Evolutionary conservation across 2,329 filamentous ascomycete genomes (phyloP), one percentile per base, ranked within the genome.

Genomic region (Escovopsis weberi): DNA sequence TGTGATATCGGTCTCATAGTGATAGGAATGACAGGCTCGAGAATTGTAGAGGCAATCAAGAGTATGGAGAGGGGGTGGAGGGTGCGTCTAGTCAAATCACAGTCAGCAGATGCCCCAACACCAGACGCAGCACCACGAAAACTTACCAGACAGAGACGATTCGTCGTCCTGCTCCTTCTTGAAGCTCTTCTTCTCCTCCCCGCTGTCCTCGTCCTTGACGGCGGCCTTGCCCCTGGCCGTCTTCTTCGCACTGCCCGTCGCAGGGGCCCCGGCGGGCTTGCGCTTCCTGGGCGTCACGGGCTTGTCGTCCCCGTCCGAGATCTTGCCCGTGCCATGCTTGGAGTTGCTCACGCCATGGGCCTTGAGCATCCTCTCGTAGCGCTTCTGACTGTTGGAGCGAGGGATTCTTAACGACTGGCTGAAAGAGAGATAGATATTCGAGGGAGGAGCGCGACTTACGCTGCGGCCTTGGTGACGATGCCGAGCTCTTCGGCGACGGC

Each of bases 291-390:
- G 55, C 9, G 53, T 53, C 3, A 39, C 38, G 12, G 50, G 44
- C 10, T 19, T 30, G 3, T 46, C 45, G 12, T 40, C 44, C 9
- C 42, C 42, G 8, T 46, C 46, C 34, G 15, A 19, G 5, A 30
- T 33, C 37, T 47, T 51, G 38, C 39, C 6, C n/a, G 44, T 15
- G 11, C 42, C 34, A 15, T 15, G 15, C 41, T 45, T 51, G 45
- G 39, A 33, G 35, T 46, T 44, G 12, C 26, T 50, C 39, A 79
- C 71, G 26, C 66, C 68, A 48, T 78, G 65, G 8, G 69, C 61
- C 55, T 79, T 78, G 60, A 80, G 65, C 54, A 84, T 68, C 30
- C 79, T 72, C 58, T 80, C 75, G 52, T 80, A 83, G 50, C 79
- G 66, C 60, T 83, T 83, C 48, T 77, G 72, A 2, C 80, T 83